Evolutionary conservation across 768 basidiomycete species (phyloP).

Genomic region (Suillus placidus): DNA sequence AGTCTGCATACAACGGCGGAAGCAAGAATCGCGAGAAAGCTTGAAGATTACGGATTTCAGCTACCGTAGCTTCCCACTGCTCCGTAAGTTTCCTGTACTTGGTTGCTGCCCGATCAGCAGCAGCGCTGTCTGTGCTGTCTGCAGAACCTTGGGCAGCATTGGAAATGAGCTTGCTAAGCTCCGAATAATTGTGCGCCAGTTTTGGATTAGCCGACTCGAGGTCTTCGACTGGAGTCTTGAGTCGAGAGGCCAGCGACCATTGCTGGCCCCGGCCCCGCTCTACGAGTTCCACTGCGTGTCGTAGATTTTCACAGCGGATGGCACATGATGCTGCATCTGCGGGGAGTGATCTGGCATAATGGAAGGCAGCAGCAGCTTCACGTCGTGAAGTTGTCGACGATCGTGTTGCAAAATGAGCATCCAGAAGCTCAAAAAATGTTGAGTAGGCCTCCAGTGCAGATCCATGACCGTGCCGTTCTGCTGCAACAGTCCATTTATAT

Average conservation of each 20-base stretch:
- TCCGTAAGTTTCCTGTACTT: background rate
- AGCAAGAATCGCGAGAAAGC: no score
- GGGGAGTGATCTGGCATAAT: background rate
- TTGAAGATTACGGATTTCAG: background rate
- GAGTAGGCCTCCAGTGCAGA: constrained; percentile 4
- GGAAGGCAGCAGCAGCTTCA: background rate
- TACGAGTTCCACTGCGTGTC: constrained; percentile 27
- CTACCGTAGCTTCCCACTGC: background rate
- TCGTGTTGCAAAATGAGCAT: constrained; percentile 5
- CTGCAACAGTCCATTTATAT: background rate
- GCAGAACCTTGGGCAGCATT: background rate
- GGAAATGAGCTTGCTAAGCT: background rate
- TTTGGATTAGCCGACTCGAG: background rate
- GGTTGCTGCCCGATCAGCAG: background rate
- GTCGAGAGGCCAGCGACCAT: constrained; percentile 30
- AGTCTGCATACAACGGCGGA: no score
- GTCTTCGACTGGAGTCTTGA: constrained; percentile 19
- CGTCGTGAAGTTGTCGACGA: background rate
- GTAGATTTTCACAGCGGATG: constrained; percentile 3
- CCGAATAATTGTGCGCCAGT: background rate
- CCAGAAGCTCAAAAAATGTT: constrained; percentile 2
- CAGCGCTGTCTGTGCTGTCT: background rate
- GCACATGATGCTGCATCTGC: constrained; percentile 18
- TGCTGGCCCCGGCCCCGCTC: constrained; percentile 25
- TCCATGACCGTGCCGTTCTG: no score